These are phyloP conservation scores for Brasenia schreberi DNA, from an alignment of 164 flowering plant genomes.

Conservation along the genomic window DNA sequence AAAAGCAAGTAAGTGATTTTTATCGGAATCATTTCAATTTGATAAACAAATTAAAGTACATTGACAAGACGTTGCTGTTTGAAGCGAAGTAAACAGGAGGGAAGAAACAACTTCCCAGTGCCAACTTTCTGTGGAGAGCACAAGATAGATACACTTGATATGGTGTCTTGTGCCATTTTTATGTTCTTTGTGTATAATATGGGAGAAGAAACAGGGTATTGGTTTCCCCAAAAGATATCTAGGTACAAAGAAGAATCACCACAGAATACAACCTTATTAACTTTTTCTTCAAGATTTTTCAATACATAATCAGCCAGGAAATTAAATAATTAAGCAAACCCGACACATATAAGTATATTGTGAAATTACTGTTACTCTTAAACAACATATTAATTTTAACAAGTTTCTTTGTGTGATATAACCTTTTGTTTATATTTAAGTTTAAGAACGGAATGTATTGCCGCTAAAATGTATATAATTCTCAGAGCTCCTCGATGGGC, in stretches of 20 bases:
- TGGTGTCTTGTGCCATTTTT: not conserved
- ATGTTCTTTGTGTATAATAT: not conserved
- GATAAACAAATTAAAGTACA: no score
- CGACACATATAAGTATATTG: no score
- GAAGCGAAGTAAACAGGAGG: not conserved
- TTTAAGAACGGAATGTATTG: not conserved
- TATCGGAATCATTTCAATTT: no score
- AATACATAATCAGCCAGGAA: no score
- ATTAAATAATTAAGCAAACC: no score
- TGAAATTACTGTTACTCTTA: not conserved
- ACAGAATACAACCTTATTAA: no score
- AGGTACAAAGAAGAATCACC: no score
- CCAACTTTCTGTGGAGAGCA: not conserved
- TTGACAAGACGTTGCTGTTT: not conserved
- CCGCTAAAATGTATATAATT: not conserved
- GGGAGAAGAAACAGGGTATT: not conserved
- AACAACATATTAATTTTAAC: not conserved
- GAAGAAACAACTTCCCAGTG: not conserved
- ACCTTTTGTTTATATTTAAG: not conserved
- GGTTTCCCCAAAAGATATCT: no score
- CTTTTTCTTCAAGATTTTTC: no score
- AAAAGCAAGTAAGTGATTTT: conserved; percentile 31
- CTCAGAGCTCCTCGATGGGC: conserved; percentile 88
- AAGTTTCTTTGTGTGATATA: no score
- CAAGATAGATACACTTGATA: not conserved